Percentiles rank a stretch among this genome's conserved stretches.
These are phyloP conservation scores for Juncus inflexus DNA, from an alignment of 176 grass and related monocot species.

Conservation along the genomic window DNA sequence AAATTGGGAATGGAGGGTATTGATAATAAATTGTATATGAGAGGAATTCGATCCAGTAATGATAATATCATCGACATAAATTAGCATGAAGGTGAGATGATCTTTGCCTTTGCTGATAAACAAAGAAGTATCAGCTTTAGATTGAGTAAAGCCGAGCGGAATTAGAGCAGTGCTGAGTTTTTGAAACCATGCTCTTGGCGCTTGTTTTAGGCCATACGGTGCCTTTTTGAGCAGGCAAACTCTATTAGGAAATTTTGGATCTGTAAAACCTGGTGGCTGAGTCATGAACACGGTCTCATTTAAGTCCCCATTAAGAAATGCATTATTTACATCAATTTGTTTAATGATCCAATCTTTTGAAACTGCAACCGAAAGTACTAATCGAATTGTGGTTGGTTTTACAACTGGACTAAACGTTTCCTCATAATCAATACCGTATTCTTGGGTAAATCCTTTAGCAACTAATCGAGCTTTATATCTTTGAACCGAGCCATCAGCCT, in stretches of 20 bases:
- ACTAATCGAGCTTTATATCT: background rate
- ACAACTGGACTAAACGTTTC: slow-evolving; percentile 3
- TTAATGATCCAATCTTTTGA: background rate
- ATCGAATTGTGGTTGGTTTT: background rate
- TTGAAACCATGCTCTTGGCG: background rate
- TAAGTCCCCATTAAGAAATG: slow-evolving; percentile 4
- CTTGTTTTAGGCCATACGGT: background rate
- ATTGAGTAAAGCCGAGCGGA: background rate
- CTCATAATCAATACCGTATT: slow-evolving; percentile 1
- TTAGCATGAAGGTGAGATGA: background rate
- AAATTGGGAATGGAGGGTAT: background rate
- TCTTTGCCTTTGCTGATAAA: background rate
- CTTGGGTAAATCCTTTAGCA: background rate
- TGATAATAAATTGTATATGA: background rate
- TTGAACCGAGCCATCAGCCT: background rate
- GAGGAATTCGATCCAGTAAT: background rate
- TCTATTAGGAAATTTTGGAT: background rate
- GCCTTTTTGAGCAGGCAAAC: background rate
- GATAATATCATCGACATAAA: slow-evolving; percentile 4
- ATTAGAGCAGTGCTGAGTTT: background rate
- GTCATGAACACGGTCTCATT: background rate
- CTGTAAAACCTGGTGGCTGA: background rate
- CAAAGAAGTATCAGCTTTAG: background rate
- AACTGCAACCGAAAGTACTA: background rate
- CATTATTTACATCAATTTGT: slow-evolving; percentile 15